Evolutionary conservation across 83 land plant genomes (phyloP), one percentile per base, ranked within the genome.

Genomic region (Thuja plicata): DNA sequence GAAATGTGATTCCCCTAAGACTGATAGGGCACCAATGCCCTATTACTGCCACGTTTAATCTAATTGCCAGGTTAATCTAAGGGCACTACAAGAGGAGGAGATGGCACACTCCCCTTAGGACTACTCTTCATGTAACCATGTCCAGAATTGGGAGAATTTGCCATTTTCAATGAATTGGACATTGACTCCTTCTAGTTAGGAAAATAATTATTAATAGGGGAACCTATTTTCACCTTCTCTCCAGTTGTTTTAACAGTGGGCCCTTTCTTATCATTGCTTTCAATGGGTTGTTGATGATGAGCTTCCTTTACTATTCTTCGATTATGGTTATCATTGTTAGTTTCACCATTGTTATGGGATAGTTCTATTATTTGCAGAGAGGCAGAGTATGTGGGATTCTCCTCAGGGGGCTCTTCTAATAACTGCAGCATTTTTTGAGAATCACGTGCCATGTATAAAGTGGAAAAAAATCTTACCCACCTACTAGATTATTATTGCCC

Each of bases 341-440:
- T 66, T 24, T 66, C n/a, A 66, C 27, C 15, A 21, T 79, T 79
- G 15, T 13, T 52, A 15, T 52, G 83, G 21, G 9, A 7, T n/a
- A 10, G 54, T 24, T 43, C n/a, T 45, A 32, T 5, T 16, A 32
- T 82, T 46, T 82, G 54, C 21, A 27, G 27, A 82, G 54, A 82
- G 13, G 15, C n/a, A 27, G 34, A 82, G 46, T 32, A 82, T 43
- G 52, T 82, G 85, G 85, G 85, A 45, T 82, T 82, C 45, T 82
- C 54, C 2, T 82, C 85, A 8, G 52, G 32, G 54, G 85, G 85
- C 5, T 45, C 84, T 82, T 82, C 85, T 45, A 82, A 27, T 24
- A 82, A 54, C 50, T 82, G 85, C 85, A 82, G n/a, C 30, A 54
- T 82, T 82, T 50, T 82, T 54, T 82, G 54, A 45, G 85, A 82